Percentiles rank a stretch among this genome's conserved stretches.
Evolutionary conservation across 306 rosid genomes (phyloP).

Genomic region (Malus sylvestris): DNA sequence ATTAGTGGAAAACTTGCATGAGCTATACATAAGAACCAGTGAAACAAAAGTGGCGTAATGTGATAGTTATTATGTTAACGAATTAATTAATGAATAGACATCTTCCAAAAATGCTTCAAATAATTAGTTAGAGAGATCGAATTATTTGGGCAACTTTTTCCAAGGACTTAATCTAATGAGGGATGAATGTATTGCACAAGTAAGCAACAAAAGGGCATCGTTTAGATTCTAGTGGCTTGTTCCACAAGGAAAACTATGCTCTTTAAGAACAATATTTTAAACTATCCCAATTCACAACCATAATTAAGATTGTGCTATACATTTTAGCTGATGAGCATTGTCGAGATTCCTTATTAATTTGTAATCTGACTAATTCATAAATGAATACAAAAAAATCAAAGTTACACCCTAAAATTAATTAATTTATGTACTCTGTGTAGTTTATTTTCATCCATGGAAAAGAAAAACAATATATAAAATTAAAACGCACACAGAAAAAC

Average conservation of each 20-base stretch:
- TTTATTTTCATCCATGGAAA: too few species aligned
- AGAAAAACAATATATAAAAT: too few species aligned
- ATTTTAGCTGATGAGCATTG: not conserved
- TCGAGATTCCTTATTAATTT: not conserved
- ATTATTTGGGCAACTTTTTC: not conserved
- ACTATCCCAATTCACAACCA: not conserved
- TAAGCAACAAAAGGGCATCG: not conserved
- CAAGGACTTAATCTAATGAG: not conserved
- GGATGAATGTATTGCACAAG: not conserved
- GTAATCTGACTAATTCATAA: too few species aligned
- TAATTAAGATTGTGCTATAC: not conserved
- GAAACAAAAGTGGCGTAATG: not conserved
- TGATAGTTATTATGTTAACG: not conserved
- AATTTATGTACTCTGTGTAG: too few species aligned
- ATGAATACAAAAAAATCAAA: too few species aligned
- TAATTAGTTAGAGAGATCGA: not conserved
- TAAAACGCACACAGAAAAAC: not conserved
- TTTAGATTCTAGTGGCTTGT: not conserved
- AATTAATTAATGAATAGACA: not conserved
- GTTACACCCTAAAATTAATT: too few species aligned
- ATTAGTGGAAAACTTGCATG: not conserved
- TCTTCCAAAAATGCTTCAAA: not conserved
- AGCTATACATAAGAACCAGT: not conserved
- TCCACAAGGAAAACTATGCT: not conserved
- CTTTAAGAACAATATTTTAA: not conserved